These are phyloP conservation scores for Penicillium maclennaniae DNA, from an alignment of 495 filamentous ascomycete genomes.

Conservation along the genomic window DNA sequence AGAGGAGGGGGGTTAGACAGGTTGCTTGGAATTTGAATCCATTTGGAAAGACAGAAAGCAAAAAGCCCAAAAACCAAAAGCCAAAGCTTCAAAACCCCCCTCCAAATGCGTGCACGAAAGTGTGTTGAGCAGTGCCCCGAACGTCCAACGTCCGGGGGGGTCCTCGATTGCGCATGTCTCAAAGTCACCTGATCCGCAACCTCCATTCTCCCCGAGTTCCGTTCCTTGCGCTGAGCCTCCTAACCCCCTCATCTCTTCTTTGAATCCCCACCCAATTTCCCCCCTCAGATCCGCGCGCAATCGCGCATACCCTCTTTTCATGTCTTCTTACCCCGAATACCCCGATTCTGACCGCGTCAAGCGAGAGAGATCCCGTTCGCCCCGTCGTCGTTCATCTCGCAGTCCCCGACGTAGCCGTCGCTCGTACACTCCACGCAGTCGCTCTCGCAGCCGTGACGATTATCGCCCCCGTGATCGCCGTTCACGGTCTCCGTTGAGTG, in stretches of 20 bases:
- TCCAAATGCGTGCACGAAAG: conserved; percentile 8
- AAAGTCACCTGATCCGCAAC: conserved; percentile 27
- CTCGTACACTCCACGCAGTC: conserved; percentile 89
- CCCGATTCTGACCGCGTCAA: conserved; percentile 48
- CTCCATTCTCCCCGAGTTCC: conserved; percentile 12
- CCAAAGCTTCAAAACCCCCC: not conserved
- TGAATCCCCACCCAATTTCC: conserved; percentile 3
- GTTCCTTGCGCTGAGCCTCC: conserved; percentile 1
- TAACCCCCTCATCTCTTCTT: not conserved
- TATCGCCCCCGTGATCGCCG: conserved; percentile 77
- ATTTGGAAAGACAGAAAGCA: not conserved
- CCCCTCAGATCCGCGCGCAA: conserved; percentile 5
- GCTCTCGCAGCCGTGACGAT: conserved; percentile 86
- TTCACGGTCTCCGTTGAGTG: conserved; percentile 82
- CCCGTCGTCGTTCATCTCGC: conserved; percentile 76
- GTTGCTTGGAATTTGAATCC: not conserved
- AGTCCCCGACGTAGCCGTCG: conserved; percentile 71
- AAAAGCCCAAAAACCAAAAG: no score
- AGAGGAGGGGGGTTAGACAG: not conserved
- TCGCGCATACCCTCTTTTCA: conserved; percentile 20
- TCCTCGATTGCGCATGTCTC: conserved; percentile 16
- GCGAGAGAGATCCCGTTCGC: conserved; percentile 94
- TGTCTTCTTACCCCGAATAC: conserved; percentile 28
- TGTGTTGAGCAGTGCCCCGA: conserved; percentile 6
- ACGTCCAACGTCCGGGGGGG: conserved; percentile 14